These are phyloP conservation scores for Lasiodiplodia sp. DNA, from an alignment of 2,329 filamentous ascomycete genomes.

Conservation along the genomic window DNA sequence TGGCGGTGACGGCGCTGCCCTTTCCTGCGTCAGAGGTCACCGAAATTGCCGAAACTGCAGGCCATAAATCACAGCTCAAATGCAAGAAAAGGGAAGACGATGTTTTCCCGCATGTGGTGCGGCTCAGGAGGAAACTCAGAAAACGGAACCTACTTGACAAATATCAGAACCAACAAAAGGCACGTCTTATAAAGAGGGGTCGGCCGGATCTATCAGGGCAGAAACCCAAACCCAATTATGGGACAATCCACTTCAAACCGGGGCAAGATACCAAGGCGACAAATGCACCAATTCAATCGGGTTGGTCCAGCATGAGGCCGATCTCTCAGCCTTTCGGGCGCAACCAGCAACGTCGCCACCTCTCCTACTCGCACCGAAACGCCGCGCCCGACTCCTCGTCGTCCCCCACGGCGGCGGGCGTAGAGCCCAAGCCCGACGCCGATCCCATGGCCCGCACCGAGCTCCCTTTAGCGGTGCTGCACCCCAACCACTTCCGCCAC, in stretches of 20 bases:
- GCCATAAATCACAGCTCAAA: not conserved
- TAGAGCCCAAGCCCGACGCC: not conserved
- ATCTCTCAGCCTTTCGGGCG: too few relatives aligned
- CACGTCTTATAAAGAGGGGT: too few relatives aligned
- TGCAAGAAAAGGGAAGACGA: not conserved
- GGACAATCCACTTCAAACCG: too few relatives aligned
- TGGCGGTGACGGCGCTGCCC: not conserved
- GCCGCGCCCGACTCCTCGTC: not conserved
- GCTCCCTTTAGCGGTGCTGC: too few relatives aligned
- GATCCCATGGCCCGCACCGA: not conserved
- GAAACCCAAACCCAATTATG: too few relatives aligned
- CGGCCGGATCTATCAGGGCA: too few relatives aligned
- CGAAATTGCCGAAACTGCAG: not conserved
- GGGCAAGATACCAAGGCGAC: too few relatives aligned
- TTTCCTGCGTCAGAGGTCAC: conserved; percentile 1
- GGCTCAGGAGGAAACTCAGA: not conserved
- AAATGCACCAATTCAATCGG: too few relatives aligned
- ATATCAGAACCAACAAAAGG: not conserved
- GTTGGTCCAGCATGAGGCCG: too few relatives aligned
- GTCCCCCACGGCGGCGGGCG: not conserved
- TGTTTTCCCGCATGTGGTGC: not conserved
- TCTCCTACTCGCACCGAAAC: not conserved
- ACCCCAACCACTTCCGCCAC: not conserved
- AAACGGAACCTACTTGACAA: too few relatives aligned
- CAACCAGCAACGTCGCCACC: not conserved